phyloP scores from a whole-genome alignment of 805 yeast genomes.

The Tetrapisispora nanseiensis region DNA sequence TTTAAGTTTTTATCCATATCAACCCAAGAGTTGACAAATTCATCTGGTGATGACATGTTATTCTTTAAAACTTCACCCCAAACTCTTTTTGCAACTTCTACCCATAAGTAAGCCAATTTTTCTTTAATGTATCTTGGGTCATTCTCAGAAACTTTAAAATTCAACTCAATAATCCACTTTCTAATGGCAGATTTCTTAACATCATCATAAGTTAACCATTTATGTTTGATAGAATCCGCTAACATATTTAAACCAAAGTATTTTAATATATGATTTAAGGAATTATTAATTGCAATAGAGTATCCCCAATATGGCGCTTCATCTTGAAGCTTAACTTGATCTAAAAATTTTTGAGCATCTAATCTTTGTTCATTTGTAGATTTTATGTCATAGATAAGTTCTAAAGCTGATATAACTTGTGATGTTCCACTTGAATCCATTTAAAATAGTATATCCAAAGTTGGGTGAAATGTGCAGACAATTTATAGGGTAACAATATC shows the following conservation, averaged over 20 bases:
- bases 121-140: slow-evolving; percentile 90
- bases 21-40: slow-evolving; percentile 62
- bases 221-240: slow-evolving; percentile 55
- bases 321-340: slow-evolving; percentile 60
- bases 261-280: slow-evolving; percentile 58
- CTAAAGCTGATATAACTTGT: slow-evolving; percentile 72
- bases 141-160: slow-evolving; percentile 42
- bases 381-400: slow-evolving; percentile 57
- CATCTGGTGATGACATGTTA: slow-evolving; percentile 29
- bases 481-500: too few relatives aligned
- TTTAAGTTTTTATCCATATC: slow-evolving; percentile 75
- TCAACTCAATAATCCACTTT: slow-evolving; percentile 76
- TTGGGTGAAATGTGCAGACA: too few relatives aligned
- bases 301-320: slow-evolving; percentile 92
- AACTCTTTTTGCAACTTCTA: slow-evolving; percentile 73
- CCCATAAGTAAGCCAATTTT: slow-evolving; percentile 86
- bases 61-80: slow-evolving; percentile 72
- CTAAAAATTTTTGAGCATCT: slow-evolving; percentile 59
- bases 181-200: slow-evolving; percentile 60
- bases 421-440: slow-evolving; percentile 62
- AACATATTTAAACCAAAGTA: slow-evolving; percentile 83
- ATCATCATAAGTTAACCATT: slow-evolving; percentile 45
- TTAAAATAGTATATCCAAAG: too few relatives aligned
- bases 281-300: slow-evolving; percentile 60
- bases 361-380: slow-evolving; percentile 49